Base-by-base conservation (phyloP, 257 asterid genomes). In the Datura wrightii region DNA sequence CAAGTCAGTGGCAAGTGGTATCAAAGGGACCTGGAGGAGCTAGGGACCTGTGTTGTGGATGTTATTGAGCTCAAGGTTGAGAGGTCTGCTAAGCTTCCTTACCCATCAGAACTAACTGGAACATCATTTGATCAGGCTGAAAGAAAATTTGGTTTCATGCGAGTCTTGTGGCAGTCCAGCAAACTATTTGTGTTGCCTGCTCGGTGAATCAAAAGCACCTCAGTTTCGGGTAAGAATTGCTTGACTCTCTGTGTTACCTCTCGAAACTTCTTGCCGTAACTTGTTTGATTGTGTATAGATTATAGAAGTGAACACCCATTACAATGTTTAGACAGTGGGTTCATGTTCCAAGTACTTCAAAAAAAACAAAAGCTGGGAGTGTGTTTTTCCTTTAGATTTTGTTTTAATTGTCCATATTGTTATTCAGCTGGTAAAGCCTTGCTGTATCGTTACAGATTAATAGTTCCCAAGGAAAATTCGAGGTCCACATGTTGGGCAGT, bases 1-100 rank as follows among this genome's bases (percentile, higher is more conserved):
- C 98, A 94, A 91, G 92, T 89, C 70, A 84, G 62, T 82, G 99
- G 97, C 76, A 82, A 82, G 39, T 96, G 98, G 96, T 87, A 71
- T 65, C 94, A 94, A 46, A 86, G 86, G 58, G 86, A 85, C 87
- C 86, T 97, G 93, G 95, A 88, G 60, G 92, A 91, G 70, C 89
- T 92, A 0, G 91, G 95, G 59, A 79, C 82, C 14, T 92, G 93
- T 46, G 97, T 95, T 3, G 98, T 95, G 89, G 98, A 95, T 83
- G 67, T 97, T 14, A 24, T 82, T 18, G 96, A 94, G 74, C 96
- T 93, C 37, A 86, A 79, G 31, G 80, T 86, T 56, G 94, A 91
- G 69, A 89, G 92, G 72, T 86, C 66, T 70, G 60, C 92, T 54
- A 88, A 85, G 86, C 89, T 95, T 78, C 94, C 89, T 8, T 91